Conservation (phyloP, 805 yeast genomes). For the Yarrowia sp. region DNA sequence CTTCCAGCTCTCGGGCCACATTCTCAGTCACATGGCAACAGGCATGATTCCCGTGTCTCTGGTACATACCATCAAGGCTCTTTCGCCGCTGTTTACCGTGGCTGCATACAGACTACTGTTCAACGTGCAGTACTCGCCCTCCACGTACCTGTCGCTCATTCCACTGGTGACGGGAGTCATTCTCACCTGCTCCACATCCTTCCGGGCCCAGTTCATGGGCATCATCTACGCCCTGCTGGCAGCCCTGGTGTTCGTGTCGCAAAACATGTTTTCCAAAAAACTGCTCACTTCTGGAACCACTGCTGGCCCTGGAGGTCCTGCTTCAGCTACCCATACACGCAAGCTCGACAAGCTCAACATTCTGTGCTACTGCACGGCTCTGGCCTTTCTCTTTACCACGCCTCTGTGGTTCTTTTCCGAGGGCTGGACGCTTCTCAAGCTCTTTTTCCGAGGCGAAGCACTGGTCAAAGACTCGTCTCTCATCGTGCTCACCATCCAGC, state of each 20-base stretch:
- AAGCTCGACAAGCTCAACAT: conserved; percentile 78
- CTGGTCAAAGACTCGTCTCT: conserved; percentile 19
- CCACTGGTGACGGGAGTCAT: conserved; percentile 85
- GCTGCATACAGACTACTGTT: conserved; percentile 65
- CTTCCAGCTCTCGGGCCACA: conserved; percentile 90
- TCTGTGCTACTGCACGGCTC: conserved; percentile 71
- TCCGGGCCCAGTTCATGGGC: conserved; percentile 54
- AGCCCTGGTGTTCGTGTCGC: conserved; percentile 73
- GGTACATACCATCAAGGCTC: conserved; percentile 90
- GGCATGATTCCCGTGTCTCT: conserved; percentile 87
- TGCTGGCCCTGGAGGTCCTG: conserved; percentile 13
- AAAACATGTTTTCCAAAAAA: conserved; percentile 81
- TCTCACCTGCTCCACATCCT: conserved; percentile 49
- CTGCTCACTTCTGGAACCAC: conserved; percentile 51
- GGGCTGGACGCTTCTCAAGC: conserved; percentile 36
- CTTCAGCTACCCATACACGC: conserved; percentile 1
- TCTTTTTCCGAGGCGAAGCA: not conserved
- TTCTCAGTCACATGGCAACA: conserved; percentile 89
- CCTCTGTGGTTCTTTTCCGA: conserved; percentile 71
- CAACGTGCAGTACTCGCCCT: conserved; percentile 51
- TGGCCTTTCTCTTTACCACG: conserved; percentile 68
- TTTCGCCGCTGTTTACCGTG: conserved; percentile 87
- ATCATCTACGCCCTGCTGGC: conserved; percentile 64
- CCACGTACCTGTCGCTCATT: conserved; percentile 73
- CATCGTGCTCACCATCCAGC: conserved; percentile 33